Evolutionary conservation across 225 moss, liverwort and hornwort species (phyloP), one percentile per base, ranked within the genome.

Genomic region (Physcomitrium patens): DNA sequence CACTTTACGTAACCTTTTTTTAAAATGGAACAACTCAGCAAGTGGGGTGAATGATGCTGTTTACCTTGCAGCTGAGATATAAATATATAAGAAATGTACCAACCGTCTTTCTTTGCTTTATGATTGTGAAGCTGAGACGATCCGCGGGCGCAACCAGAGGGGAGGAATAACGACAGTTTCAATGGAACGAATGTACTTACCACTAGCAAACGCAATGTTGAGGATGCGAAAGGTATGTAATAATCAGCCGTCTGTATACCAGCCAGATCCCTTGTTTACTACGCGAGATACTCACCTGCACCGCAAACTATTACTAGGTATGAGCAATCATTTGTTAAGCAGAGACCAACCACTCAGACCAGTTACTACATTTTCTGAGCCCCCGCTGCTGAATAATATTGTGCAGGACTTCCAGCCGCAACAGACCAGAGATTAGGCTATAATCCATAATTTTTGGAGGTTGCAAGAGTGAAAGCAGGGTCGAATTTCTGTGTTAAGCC

Each of bases 71-170:
- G 46, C 22, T 41, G n/a, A 53, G 44, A 42, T 59, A 46, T 13
- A 37, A 14, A 20, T 5, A 12, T 68, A 5, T 61, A 53, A 12
- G 17, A 52, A 52, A 7, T 17, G 19, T 22, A 26, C 11, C 50
- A 12, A 49, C 60, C 23, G 12, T 43, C 31, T 57, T 13, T 42
- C n/a, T 0, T 17, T 70, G 51, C 66, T 45, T 3, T 55, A 49
- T 78, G 63, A 28, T 65, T 55, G 37, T 70, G 46, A 63, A 94
- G 90, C 80, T 88, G 90, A 86, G 85, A 85, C 79, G 72, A 63
- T 58, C 74, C 73, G n/a, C 87, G 88, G 90, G 88, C 84, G 41
- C 80, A 75, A 65, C 83, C 86, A 8, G 84, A 87, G 23, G 88
- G 79, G 82, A 86, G 83, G 69, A 79, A 79, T 60, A 73, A 65